These are phyloP conservation scores for Citrullus amarus DNA, from an alignment of 306 rosid genomes.

Conservation along the genomic window DNA sequence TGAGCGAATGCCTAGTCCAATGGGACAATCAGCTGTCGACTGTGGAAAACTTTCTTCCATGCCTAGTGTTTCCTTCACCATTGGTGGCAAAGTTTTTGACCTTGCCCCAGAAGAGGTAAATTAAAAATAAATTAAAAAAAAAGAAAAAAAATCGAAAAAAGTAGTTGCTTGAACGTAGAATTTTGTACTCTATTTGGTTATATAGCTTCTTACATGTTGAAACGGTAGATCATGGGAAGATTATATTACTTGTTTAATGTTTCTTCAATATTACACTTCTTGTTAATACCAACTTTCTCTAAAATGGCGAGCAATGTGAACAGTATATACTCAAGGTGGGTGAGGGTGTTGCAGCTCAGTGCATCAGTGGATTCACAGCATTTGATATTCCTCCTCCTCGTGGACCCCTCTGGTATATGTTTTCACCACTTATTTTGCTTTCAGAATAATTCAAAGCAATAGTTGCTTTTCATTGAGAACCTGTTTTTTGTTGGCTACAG, in stretches of 20 bases:
- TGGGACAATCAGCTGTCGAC: conserved; percentile 67
- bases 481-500: conserved; percentile 24
- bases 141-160: too few relatives aligned
- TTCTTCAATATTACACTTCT: background rate
- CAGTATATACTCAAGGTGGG: conserved; percentile 82
- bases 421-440: background rate
- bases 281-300: background rate
- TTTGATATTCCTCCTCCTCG: conserved; percentile 83
- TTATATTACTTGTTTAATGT: background rate
- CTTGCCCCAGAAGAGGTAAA: conserved; percentile 63
- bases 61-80: conserved; percentile 81
- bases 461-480: conserved; percentile 11
- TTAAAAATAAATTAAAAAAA: background rate
- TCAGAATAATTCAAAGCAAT: background rate
- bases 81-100: conserved; percentile 53
- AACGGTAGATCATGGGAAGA: background rate
- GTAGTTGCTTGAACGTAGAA: background rate
- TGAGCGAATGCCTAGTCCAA: conserved; percentile 64
- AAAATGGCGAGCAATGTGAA: conserved; percentile 8
- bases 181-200: background rate
- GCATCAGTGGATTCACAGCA: conserved; percentile 75
- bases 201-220: background rate
- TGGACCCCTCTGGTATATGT: conserved; percentile 80
- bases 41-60: conserved; percentile 48
- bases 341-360: conserved; percentile 58